These are phyloP conservation scores for Fulvia fulva DNA, from an alignment of 2,329 filamentous ascomycete genomes.

Conservation along the genomic window DNA sequence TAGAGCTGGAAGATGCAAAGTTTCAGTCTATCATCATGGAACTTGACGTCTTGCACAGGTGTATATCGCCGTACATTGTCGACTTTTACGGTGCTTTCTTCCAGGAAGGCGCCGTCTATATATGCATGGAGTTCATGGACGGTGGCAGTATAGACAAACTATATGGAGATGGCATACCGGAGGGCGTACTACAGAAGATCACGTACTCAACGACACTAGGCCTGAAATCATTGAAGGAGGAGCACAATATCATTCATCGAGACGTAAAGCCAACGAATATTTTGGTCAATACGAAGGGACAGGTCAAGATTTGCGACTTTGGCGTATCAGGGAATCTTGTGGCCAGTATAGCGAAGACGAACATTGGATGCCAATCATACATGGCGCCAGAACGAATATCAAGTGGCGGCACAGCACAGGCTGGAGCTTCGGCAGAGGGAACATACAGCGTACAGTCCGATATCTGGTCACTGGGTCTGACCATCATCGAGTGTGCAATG, in stretches of 20 bases:
- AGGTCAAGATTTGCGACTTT: constrained; percentile 98
- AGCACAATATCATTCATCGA: constrained; percentile 98
- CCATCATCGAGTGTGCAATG: constrained; percentile 92
- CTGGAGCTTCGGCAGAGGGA: constrained; percentile 66
- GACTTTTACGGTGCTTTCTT: constrained; percentile 99
- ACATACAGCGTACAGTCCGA: constrained; percentile 98
- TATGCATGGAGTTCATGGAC: constrained; percentile 99
- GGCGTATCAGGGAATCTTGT: constrained; percentile 95
- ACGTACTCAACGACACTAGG: constrained; percentile 86
- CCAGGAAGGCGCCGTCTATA: constrained; percentile 97
- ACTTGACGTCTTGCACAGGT: constrained; percentile 90
- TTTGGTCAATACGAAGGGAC: constrained; percentile 79
- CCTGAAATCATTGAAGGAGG: constrained; percentile 88
- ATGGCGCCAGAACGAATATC: constrained; percentile 98
- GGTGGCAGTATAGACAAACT: constrained; percentile 96
- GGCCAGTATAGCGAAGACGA: constrained; percentile 95
- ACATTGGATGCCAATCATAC: constrained; percentile 98
- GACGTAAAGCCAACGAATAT: constrained; percentile 99
- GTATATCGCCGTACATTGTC: constrained; percentile 91
- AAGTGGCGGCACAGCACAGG: constrained; percentile 71
- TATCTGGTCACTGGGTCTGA: constrained; percentile 92
- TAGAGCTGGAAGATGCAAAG: constrained; percentile 94
- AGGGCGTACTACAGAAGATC: constrained; percentile 83
- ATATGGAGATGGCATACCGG: constrained; percentile 85
- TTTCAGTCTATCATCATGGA: constrained; percentile 98